phyloP scores from a whole-genome alignment of 164 flowering plant species.

The Sedum album region DNA sequence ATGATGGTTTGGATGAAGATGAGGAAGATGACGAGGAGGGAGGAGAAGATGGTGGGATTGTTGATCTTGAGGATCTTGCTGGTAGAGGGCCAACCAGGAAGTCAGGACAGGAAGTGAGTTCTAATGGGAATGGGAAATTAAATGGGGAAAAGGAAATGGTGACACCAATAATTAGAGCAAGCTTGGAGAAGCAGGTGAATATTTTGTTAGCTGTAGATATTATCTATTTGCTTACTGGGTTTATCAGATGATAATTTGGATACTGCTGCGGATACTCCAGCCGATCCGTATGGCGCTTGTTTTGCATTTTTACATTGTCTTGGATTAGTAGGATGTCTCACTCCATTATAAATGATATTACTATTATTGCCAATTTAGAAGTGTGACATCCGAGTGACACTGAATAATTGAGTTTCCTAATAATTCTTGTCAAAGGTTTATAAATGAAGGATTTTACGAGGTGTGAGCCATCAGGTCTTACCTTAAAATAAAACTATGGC shows the following conservation, averaged over 20 bases:
- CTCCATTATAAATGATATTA: not conserved
- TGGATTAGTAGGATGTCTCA: not conserved
- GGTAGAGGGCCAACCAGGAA: conserved; percentile 80
- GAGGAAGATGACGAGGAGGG: conserved; percentile 28
- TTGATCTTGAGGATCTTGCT: conserved; percentile 93
- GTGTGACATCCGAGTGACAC: too few relatives aligned
- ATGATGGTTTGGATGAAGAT: conserved; percentile 23
- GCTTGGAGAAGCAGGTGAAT: conserved; percentile 76
- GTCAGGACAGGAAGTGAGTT: conserved; percentile 16
- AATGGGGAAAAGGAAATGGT: conserved; percentile 77
- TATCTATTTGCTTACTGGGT: not conserved
- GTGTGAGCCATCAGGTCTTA: too few relatives aligned
- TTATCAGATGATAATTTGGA: not conserved
- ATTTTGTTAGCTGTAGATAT: not conserved
- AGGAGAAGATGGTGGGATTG: conserved; percentile 40
- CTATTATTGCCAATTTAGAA: too few relatives aligned
- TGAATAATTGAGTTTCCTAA: too few relatives aligned
- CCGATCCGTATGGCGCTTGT: not conserved
- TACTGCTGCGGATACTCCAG: not conserved
- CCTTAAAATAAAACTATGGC: too few relatives aligned
- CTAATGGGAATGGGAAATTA: conserved; percentile 27
- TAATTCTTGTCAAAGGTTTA: not conserved
- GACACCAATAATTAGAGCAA: conserved; percentile 79
- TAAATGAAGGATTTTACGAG: not conserved
- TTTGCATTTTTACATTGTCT: not conserved